Evolutionary conservation across 2,329 filamentous ascomycete species (phyloP).

Genomic region (Fusarium napiforme): DNA sequence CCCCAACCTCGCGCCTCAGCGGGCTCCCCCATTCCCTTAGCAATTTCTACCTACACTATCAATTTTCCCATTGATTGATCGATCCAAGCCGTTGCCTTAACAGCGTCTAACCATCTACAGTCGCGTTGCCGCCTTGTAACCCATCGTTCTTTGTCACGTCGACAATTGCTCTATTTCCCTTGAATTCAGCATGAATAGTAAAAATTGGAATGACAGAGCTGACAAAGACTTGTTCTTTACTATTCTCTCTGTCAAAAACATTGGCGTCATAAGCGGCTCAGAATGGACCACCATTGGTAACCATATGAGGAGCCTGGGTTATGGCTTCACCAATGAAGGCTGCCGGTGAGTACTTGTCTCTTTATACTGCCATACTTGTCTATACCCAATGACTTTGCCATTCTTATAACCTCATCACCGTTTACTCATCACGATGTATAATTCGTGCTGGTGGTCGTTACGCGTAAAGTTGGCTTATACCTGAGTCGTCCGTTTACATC

Average conservation of each 20-base stretch:
- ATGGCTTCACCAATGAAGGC: slow-evolving; percentile 73
- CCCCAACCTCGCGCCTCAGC: slow-evolving; percentile 38
- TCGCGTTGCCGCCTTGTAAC: slow-evolving; percentile 29
- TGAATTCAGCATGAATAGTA: slow-evolving; percentile 59
- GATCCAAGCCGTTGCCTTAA: slow-evolving; percentile 51
- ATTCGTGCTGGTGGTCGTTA: slow-evolving; percentile 8
- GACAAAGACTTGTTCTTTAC: slow-evolving; percentile 73
- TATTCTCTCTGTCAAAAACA: slow-evolving; percentile 70
- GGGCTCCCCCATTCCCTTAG: slow-evolving; percentile 36
- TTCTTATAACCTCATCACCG: background rate
- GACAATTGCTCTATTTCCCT: background rate
- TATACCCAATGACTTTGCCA: background rate
- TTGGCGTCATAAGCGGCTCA: slow-evolving; percentile 69
- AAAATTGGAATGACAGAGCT: slow-evolving; percentile 70
- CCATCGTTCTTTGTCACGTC: slow-evolving; percentile 30
- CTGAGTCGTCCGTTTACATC: background rate
- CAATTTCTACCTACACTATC: slow-evolving; percentile 57
- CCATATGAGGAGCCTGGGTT: slow-evolving; percentile 68
- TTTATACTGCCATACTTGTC: slow-evolving; percentile 5
- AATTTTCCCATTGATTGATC: slow-evolving; percentile 54
- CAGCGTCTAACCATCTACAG: slow-evolving; percentile 45
- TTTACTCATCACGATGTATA: slow-evolving; percentile 7
- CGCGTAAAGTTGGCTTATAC: slow-evolving; percentile 25
- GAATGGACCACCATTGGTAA: slow-evolving; percentile 73
- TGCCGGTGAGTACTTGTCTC: slow-evolving; percentile 63